Evolutionary conservation across 2,329 filamentous ascomycete genomes (phyloP).

Genomic region (Fusarium sp.): DNA sequence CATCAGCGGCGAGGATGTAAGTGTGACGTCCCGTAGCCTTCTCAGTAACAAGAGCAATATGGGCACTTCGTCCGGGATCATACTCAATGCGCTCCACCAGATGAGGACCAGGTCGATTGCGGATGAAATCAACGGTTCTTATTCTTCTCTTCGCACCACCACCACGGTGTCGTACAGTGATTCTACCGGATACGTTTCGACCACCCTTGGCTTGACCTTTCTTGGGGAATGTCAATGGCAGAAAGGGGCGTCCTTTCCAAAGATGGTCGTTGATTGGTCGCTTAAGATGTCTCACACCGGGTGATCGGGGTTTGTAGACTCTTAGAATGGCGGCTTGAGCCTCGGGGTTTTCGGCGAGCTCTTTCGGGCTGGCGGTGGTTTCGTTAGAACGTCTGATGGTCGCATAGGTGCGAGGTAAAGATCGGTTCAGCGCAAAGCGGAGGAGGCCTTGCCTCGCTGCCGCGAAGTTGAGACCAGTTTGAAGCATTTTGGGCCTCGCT

Average conservation of each 20-base stretch:
- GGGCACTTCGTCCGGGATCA: conserved; percentile 91
- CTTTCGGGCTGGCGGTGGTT: conserved; percentile 36
- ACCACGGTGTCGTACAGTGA: conserved; percentile 91
- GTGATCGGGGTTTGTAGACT: conserved; percentile 93
- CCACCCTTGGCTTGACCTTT: conserved; percentile 94
- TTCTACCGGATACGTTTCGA: conserved; percentile 84
- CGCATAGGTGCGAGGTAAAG: conserved; percentile 48
- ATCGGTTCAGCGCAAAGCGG: conserved; percentile 44
- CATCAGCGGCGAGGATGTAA: conserved; percentile 96
- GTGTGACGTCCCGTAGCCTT: conserved; percentile 79
- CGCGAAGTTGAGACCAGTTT: conserved; percentile 46
- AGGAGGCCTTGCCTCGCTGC: conserved; percentile 46
- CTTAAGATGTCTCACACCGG: conserved; percentile 89
- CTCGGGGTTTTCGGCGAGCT: conserved; percentile 42
- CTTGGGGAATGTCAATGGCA: conserved; percentile 88
- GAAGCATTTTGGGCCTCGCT: conserved; percentile 45
- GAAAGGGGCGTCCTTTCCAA: conserved; percentile 89
- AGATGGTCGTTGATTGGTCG: conserved; percentile 95
- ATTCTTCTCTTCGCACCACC: conserved; percentile 94
- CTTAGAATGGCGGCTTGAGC: conserved; percentile 67
- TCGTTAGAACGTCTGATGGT: conserved; percentile 41
- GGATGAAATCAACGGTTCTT: conserved; percentile 88
- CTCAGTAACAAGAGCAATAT: conserved; percentile 87
- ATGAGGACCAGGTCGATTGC: conserved; percentile 82
- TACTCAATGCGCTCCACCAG: conserved; percentile 95